Percentiles rank a stretch among this genome's conserved stretches.
These are phyloP conservation scores for Lasiodiplodia sp. DNA, from an alignment of 2,329 filamentous ascomycete genomes.

Conservation along the genomic window DNA sequence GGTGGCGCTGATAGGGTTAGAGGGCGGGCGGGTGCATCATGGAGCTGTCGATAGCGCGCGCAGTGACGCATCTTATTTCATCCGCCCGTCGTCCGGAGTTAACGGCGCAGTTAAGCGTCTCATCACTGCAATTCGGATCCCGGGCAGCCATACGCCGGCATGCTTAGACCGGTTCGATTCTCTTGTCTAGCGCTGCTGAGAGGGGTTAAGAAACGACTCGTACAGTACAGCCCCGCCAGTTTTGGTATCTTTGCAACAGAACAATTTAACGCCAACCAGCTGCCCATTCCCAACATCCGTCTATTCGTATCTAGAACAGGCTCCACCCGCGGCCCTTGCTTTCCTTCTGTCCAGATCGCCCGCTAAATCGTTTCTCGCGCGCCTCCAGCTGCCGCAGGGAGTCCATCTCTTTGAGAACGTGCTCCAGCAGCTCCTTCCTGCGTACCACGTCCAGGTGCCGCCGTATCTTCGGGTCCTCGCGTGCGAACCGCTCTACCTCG, in stretches of 20 bases:
- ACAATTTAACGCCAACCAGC: conserved; percentile 29
- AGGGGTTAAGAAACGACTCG: conserved; percentile 16
- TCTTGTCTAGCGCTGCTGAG: conserved; percentile 27
- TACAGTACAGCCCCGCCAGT: conserved; percentile 26
- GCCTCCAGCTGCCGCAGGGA: conserved; percentile 84
- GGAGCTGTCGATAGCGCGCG: conserved; percentile 6
- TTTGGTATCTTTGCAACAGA: conserved; percentile 31
- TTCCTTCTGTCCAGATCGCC: conserved; percentile 41
- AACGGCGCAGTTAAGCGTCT: conserved; percentile 19
- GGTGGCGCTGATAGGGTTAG: conserved; percentile 26
- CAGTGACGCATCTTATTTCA: conserved; percentile 28
- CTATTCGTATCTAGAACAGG: conserved; percentile 39
- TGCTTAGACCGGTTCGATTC: conserved; percentile 13
- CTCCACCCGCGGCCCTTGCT: conserved; percentile 43
- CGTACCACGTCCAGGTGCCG: conserved; percentile 90
- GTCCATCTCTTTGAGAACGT: conserved; percentile 96
- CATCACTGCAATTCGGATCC: neutral
- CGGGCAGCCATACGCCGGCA: conserved; percentile 8
- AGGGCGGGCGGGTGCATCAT: conserved; percentile 9
- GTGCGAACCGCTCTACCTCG: conserved; percentile 88
- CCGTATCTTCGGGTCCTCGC: conserved; percentile 89
- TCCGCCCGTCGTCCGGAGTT: conserved; percentile 20
- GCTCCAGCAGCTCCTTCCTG: conserved; percentile 89
- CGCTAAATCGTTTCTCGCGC: conserved; percentile 63
- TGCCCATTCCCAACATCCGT: conserved; percentile 15